Percentiles rank a stretch among this genome's conserved stretches.
Conservation (phyloP, 148 eudicot species). For the Camellia sinensis region DNA sequence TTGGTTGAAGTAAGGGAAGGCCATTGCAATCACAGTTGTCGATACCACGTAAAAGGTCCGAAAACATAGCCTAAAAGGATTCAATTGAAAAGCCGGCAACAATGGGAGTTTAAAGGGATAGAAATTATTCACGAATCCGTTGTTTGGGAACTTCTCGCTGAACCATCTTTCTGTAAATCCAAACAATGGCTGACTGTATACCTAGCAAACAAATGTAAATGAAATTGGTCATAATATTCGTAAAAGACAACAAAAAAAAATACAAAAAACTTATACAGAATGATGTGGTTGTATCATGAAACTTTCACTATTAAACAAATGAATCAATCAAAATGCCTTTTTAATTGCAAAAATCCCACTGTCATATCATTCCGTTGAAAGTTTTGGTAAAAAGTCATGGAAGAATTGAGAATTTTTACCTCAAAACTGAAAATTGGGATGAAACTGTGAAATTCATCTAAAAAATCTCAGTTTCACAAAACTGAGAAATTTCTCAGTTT, state of each 20-base stretch:
- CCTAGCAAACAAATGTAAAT: slow-evolving; percentile 18
- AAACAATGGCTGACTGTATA: slow-evolving; percentile 50
- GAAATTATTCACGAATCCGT: slow-evolving; percentile 32
- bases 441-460: too few species aligned
- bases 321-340: too few species aligned
- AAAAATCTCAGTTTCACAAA: too few species aligned
- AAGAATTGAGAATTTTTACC: too few species aligned
- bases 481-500: too few species aligned
- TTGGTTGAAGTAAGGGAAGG: slow-evolving; percentile 56
- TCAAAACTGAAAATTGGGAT: too few species aligned
- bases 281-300: too few species aligned
- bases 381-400: too few species aligned
- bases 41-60: slow-evolving; percentile 44
- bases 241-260: neutral
- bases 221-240: neutral
- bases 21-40: slow-evolving; percentile 40
- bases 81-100: slow-evolving; percentile 38
- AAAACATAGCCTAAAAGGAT: slow-evolving; percentile 43
- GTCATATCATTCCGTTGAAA: too few species aligned
- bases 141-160: slow-evolving; percentile 32
- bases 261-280: neutral
- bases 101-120: slow-evolving; percentile 34
- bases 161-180: slow-evolving; percentile 43
- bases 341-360: too few species aligned
- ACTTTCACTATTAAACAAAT: too few species aligned